Evolutionary conservation across 2,329 filamentous ascomycete genomes (phyloP), one percentile per base, ranked within the genome.

Genomic region (Arthrobotrys iridis): DNA sequence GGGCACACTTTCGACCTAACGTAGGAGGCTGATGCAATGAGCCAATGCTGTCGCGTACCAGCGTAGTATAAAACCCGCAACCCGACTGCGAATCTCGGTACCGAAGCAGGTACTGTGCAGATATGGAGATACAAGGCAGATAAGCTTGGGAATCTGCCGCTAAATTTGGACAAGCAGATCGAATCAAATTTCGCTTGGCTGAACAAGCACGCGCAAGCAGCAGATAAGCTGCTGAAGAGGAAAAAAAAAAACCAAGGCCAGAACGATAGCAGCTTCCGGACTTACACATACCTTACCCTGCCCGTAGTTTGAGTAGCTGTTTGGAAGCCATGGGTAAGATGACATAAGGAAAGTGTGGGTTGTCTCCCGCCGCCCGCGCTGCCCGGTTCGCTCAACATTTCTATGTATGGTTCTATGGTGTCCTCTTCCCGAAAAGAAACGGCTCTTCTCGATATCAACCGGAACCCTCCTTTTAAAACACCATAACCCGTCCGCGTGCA

Each of bases 121-220:
- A 37, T n/a, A n/a, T 37, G 18, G 28, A 37, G 50, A 55, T 55
- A 52, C 28, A 55, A 55, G 50, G 30, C 30, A 55, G 30, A 37
- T 55, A 37, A 35, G 30, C 15, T 55, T 55, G 30, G 50, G 50
- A 8, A 15, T 30, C 22, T 26, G 1, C 50, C 50, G 13, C 50
- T 55, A 55, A 55, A 55, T 55, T 37, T 55, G 50, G 50, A 37
- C 8, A 7, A 55, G 50, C 30, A 37, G 50, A 55, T 60, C 28
- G 66, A 57, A 55, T 60, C 28, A 57, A 57, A 52, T 73, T 66
- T 66, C 68, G 68, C 60, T 75, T 75, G 37, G 63, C 63, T 33
- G 30, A 48, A 52, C 50, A 41, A 58, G 35, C 48, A 66, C 37
- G 26, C 33, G 13, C 18, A 26, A 63, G 46, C 35, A 37, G 11